Evolutionary conservation across 148 eudicot species (phyloP).

Genomic region (Bassia scoparia): DNA sequence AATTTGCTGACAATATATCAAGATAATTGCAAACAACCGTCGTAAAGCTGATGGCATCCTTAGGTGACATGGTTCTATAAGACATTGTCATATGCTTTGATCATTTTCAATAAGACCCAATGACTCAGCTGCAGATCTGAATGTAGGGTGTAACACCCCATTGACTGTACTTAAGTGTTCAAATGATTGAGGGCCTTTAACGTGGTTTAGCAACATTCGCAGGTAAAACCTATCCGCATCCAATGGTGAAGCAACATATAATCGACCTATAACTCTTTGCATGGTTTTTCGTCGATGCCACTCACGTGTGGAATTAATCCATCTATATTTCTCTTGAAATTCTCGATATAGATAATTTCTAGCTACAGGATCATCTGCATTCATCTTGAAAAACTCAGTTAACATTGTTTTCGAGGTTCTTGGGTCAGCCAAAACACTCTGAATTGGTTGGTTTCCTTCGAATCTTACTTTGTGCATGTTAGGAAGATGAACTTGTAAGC

Average conservation of each 20-base stretch:
- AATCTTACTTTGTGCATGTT: neutral
- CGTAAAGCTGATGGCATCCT: neutral
- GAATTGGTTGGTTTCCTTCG: neutral
- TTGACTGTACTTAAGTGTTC: neutral
- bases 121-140: neutral
- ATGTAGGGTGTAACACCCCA: too few species aligned
- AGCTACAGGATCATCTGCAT: neutral
- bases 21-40: neutral
- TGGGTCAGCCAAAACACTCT: neutral
- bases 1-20: neutral
- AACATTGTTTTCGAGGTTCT: neutral
- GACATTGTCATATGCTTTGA: neutral
- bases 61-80: neutral
- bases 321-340: neutral
- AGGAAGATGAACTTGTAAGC: neutral
- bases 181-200: neutral
- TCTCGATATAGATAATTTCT: neutral
- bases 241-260: neutral
- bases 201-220: neutral
- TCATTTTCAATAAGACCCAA: neutral
- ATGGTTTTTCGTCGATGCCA: neutral
- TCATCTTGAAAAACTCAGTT: neutral
- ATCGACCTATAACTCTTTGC: neutral
- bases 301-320: neutral
- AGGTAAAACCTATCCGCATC: neutral